Conservation (phyloP, 139 green algal genomes). For the Astrephomene gubernaculifera region DNA sequence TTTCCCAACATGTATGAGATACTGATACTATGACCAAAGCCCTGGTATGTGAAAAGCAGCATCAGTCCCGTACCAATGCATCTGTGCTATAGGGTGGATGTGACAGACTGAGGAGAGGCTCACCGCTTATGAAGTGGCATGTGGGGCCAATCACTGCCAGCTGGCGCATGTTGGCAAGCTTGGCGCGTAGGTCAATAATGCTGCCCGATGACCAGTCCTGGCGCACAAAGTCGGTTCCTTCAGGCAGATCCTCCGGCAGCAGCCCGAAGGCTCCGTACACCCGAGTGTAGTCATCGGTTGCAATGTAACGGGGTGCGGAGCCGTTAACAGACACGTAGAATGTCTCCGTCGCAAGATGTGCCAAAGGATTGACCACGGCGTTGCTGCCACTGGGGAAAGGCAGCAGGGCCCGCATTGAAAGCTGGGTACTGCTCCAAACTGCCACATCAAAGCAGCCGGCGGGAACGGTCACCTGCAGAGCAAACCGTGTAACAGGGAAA, state of each 20-base stretch:
- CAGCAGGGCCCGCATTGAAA: not conserved
- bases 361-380: not conserved
- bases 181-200: not conserved
- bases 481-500: too few relatives aligned
- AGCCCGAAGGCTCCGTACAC: not conserved
- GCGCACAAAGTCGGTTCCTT: not conserved
- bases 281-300: not conserved
- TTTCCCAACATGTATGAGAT: too few relatives aligned
- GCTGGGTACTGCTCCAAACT: not conserved
- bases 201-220: not conserved
- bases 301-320: not conserved
- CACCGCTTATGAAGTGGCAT: not conserved
- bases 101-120: not conserved
- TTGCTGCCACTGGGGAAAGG: not conserved
- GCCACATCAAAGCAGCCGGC: not conserved
- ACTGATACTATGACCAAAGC: too few relatives aligned
- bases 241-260: not conserved
- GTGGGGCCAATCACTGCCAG: not conserved
- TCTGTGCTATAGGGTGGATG: too few relatives aligned
- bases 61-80: too few relatives aligned
- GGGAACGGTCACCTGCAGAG: not conserved
- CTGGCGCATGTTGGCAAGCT: not conserved
- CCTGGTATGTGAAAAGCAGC: too few relatives aligned
- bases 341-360: not conserved
- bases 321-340: not conserved